Conservation (phyloP, 768 basidiomycete species). For the Pleurotus djamor region DNA sequence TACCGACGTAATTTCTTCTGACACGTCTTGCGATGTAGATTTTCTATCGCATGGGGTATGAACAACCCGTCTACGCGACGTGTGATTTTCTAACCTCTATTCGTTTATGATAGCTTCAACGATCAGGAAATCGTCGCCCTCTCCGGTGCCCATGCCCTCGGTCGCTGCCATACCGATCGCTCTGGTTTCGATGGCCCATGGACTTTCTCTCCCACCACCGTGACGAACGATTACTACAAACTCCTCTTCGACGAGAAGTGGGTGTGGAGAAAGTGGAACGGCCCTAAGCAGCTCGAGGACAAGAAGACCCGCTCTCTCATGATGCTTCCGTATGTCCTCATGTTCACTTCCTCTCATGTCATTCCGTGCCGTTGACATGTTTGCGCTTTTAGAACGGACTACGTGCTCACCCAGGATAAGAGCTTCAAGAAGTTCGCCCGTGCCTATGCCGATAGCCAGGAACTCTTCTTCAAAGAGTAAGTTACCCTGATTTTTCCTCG, state of each 20-base stretch:
- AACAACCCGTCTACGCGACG: neutral
- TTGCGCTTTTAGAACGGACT: constrained; percentile 65
- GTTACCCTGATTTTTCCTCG: constrained; percentile 27
- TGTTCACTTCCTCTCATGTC: neutral
- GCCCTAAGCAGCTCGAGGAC: constrained; percentile 92
- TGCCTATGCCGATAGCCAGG: constrained; percentile 82
- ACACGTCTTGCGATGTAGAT: constrained; percentile 39
- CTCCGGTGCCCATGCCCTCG: constrained; percentile 91
- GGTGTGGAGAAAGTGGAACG: constrained; percentile 95
- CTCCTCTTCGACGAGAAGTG: constrained; percentile 88
- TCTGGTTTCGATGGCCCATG: constrained; percentile 90
- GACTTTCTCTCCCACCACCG: constrained; percentile 90
- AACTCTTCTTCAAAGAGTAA: constrained; percentile 93
- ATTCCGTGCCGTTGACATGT: neutral
- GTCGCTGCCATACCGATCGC: constrained; percentile 87
- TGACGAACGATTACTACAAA: constrained; percentile 86
- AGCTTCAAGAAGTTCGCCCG: constrained; percentile 86
- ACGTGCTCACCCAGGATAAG: constrained; percentile 88
- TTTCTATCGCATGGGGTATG: constrained; percentile 86
- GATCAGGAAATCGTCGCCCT: constrained; percentile 98
- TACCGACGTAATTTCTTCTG: neutral
- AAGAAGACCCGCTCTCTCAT: constrained; percentile 86
- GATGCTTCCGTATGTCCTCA: constrained; percentile 84
- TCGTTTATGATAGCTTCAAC: constrained; percentile 60
- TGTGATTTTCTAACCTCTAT: neutral